Conservation (phyloP, 768 basidiomycete species). For the Cystobasidium tubakii region DNA sequence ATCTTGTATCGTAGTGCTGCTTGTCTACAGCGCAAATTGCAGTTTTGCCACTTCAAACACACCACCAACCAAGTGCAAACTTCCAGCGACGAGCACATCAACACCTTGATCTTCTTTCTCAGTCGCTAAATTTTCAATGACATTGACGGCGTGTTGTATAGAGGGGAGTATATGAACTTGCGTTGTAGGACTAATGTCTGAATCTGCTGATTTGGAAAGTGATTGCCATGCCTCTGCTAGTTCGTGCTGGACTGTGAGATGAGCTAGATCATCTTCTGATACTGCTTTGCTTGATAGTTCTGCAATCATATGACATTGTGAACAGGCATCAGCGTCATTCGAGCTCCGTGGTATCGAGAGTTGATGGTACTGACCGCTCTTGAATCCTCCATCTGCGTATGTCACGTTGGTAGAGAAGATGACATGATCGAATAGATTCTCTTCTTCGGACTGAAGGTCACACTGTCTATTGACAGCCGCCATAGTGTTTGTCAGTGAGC, state of each 20-base stretch:
- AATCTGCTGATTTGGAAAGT: slow-evolving; percentile 52
- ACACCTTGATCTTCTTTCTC: slow-evolving; percentile 40
- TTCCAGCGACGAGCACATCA: slow-evolving; percentile 81
- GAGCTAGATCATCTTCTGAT: slow-evolving; percentile 57
- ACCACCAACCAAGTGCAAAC: slow-evolving; percentile 88
- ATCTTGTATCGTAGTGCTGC: not conserved
- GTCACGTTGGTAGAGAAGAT: slow-evolving; percentile 97
- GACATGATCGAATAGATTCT: slow-evolving; percentile 59
- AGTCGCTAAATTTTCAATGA: slow-evolving; percentile 53
- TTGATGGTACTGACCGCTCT: slow-evolving; percentile 63
- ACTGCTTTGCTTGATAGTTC: slow-evolving; percentile 72
- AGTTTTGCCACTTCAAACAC: slow-evolving; percentile 83
- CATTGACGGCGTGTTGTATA: slow-evolving; percentile 77
- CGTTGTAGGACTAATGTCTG: slow-evolving; percentile 51
- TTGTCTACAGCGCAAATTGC: slow-evolving; percentile 25
- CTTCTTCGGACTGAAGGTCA: slow-evolving; percentile 45
- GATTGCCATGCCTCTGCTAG: slow-evolving; percentile 17
- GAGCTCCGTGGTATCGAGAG: slow-evolving; percentile 15
- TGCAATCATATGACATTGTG: slow-evolving; percentile 47
- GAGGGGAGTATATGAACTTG: slow-evolving; percentile 74
- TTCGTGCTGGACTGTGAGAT: slow-evolving; percentile 32
- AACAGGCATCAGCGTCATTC: not conserved
- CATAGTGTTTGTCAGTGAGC: slow-evolving; percentile 57
- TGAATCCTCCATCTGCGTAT: slow-evolving; percentile 78
- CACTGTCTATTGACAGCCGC: slow-evolving; percentile 43